Conservation (phyloP, 768 basidiomycete genomes). For the Candolleomyces efflorescens region DNA sequence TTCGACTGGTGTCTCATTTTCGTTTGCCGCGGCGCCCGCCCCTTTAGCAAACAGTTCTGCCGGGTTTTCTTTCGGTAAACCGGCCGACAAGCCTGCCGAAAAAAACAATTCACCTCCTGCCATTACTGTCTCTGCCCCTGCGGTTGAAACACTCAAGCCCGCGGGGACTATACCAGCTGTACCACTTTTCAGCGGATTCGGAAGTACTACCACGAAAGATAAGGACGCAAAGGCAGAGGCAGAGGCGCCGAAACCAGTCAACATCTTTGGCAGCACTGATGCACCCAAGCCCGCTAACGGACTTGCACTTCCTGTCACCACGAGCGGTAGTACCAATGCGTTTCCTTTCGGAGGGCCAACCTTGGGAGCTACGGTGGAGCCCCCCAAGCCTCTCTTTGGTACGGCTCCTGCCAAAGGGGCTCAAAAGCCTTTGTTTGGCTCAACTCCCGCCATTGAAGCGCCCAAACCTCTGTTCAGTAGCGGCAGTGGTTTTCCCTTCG, state of each 20-base stretch:
- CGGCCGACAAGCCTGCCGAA: slow-evolving; percentile 8
- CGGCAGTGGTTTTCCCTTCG: slow-evolving; percentile 15
- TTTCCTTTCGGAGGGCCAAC: not conserved
- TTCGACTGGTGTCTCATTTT: not conserved
- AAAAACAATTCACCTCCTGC: not conserved
- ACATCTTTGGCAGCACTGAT: not conserved
- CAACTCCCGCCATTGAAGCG: slow-evolving; percentile 6
- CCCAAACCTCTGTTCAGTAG: slow-evolving; percentile 8
- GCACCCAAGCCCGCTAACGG: not conserved
- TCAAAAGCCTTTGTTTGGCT: not conserved
- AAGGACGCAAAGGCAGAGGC: not conserved
- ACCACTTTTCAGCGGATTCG: not conserved
- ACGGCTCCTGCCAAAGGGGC: not conserved
- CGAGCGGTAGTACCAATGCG: not conserved
- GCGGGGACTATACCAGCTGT: not conserved
- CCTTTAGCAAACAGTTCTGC: not conserved
- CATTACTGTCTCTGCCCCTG: no score
- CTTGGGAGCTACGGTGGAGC: not conserved
- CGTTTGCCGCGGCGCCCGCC: not conserved
- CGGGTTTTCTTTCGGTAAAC: slow-evolving; percentile 24
- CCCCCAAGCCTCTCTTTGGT: slow-evolving; percentile 5
- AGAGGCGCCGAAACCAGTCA: not conserved
- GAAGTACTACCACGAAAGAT: not conserved
- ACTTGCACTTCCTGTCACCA: not conserved
- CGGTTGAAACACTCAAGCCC: not conserved